These are phyloP conservation scores for Fusarium sp. DNA, from an alignment of 2,329 filamentous ascomycete species.

Conservation along the genomic window DNA sequence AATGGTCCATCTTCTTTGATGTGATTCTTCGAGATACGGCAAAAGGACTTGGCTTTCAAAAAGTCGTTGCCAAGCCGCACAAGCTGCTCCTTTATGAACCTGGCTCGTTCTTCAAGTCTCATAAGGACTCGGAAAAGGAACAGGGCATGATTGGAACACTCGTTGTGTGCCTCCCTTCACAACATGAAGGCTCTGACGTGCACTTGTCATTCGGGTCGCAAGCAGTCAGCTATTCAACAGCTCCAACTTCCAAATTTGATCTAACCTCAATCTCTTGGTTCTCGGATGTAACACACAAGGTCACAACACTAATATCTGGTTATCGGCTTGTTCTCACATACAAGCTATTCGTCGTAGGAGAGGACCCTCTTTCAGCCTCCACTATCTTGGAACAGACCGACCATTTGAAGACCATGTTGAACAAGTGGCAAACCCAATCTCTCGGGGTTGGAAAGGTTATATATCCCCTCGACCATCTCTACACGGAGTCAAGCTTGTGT, in stretches of 20 bases:
- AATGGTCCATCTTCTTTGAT: slow-evolving; percentile 4
- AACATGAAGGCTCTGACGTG: slow-evolving; percentile 26
- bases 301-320: slow-evolving; percentile 14
- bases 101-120: slow-evolving; percentile 29
- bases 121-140: slow-evolving; percentile 21
- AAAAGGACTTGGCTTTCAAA: slow-evolving; percentile 5
- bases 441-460: background rate
- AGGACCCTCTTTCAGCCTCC: background rate
- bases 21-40: background rate
- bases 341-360: slow-evolving; percentile 7
- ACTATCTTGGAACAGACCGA: background rate
- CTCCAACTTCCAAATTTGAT: slow-evolving; percentile 25
- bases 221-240: slow-evolving; percentile 3
- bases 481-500: slow-evolving; percentile 18
- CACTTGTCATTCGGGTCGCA: slow-evolving; percentile 16
- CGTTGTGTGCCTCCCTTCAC: slow-evolving; percentile 24
- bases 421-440: slow-evolving; percentile 1
- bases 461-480: slow-evolving; percentile 28
- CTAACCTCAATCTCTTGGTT: slow-evolving; percentile 27
- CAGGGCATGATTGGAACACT: slow-evolving; percentile 20
- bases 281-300: slow-evolving; percentile 24
- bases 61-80: slow-evolving; percentile 9
- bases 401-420: slow-evolving; percentile 3
- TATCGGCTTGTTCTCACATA: slow-evolving; percentile 34
- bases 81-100: slow-evolving; percentile 30